phyloP scores from a whole-genome alignment of 768 basidiomycete genomes.

The Auriculariales sp. region DNA sequence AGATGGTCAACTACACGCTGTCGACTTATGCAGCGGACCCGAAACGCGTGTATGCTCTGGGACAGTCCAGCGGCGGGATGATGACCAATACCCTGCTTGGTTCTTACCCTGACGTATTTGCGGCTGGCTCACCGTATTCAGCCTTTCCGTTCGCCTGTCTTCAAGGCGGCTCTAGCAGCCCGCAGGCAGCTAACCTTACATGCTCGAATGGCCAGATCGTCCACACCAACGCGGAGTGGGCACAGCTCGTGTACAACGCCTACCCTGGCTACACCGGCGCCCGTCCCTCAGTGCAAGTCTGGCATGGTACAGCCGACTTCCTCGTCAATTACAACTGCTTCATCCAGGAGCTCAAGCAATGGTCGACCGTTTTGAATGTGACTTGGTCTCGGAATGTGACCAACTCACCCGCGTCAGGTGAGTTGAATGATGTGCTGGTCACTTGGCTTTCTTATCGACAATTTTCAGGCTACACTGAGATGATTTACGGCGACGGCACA shows the following conservation, averaged over 20 bases:
- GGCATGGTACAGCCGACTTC: constrained; percentile 1
- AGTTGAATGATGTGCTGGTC: too few relatives aligned
- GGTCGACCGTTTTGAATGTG: constrained; percentile 1
- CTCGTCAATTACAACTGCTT: not conserved
- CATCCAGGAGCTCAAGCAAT: constrained; percentile 1
- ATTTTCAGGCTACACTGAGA: too few relatives aligned
- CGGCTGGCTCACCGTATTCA: constrained; percentile 1
- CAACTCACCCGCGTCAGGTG: too few relatives aligned
- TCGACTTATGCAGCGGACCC: not conserved
- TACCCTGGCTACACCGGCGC: constrained; percentile 3
- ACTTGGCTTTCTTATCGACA: too few relatives aligned
- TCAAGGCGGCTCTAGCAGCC: too few relatives aligned
- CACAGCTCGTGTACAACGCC: not conserved
- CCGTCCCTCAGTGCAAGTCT: constrained; percentile 1
- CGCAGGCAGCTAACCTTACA: not conserved
- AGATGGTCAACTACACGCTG: not conserved
- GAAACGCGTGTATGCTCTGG: constrained; percentile 4
- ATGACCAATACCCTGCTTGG: constrained; percentile 3
- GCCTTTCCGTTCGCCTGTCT: not conserved
- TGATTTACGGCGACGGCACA: too few relatives aligned
- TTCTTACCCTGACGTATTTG: constrained; percentile 2
- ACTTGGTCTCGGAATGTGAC: too few relatives aligned
- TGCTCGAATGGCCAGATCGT: not conserved
- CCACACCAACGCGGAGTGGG: not conserved
- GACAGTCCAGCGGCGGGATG: constrained; percentile 1